These are phyloP conservation scores for Trypanosomatidae sp. DNA, from an alignment of 208 protist species.

Conservation along the genomic window DNA sequence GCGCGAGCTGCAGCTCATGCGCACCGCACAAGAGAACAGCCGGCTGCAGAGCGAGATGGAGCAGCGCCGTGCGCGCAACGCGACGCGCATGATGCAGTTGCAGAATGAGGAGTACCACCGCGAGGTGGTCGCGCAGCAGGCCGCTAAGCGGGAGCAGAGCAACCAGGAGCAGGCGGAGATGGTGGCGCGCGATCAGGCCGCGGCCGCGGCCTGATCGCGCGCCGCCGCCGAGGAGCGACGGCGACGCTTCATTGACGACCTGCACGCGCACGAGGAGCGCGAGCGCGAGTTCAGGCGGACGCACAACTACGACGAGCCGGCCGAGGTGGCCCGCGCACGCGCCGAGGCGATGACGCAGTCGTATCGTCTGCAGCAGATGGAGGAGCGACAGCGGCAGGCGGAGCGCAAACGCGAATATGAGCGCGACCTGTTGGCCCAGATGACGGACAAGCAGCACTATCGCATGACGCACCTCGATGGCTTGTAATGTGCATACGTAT, in stretches of 20 bases:
- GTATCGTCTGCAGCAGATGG: slow-evolving; percentile 29
- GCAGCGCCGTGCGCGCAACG: slow-evolving; percentile 37
- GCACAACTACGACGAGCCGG: slow-evolving; percentile 78
- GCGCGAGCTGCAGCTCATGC: slow-evolving; percentile 29
- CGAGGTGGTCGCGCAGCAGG: slow-evolving; percentile 12
- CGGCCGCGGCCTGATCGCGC: slow-evolving; percentile 39
- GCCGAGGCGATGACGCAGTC: slow-evolving; percentile 51
- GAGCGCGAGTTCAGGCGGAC: slow-evolving; percentile 52
- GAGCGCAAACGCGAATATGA: slow-evolving; percentile 47
- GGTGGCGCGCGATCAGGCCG: slow-evolving; percentile 35
- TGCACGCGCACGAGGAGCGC: slow-evolving; percentile 47
- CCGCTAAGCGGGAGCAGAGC: slow-evolving; percentile 18
- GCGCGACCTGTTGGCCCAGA: slow-evolving; percentile 66
- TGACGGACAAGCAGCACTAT: slow-evolving; percentile 46
- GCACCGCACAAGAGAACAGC: slow-evolving; percentile 30
- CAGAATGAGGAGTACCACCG: slow-evolving; percentile 56
- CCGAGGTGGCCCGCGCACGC: slow-evolving; percentile 33
- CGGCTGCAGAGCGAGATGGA: slow-evolving; percentile 42
- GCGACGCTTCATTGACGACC: slow-evolving; percentile 45
- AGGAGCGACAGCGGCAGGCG: slow-evolving; percentile 28
- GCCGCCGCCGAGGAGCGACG: slow-evolving; percentile 29
- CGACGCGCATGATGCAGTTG: slow-evolving; percentile 29
- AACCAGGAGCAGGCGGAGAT: slow-evolving; percentile 30
- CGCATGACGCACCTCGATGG: slow-evolving; percentile 50
- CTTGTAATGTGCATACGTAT: not conserved